Base-by-base conservation (phyloP, 495 filamentous ascomycete species). In the Penicillium herquei region DNA sequence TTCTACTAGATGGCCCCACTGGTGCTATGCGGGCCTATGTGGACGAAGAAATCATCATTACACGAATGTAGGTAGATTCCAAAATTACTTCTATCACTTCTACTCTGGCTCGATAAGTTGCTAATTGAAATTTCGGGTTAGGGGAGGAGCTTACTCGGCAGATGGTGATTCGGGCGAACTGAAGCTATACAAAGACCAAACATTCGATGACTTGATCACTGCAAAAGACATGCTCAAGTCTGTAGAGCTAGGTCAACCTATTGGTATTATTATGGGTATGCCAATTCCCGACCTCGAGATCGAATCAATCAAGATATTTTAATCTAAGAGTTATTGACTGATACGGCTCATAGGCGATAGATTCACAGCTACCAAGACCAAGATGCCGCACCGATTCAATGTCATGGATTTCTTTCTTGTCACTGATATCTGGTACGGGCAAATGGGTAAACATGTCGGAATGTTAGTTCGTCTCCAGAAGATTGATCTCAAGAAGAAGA, bases 341-440 rank as follows among this genome's bases (percentile, higher is more conserved):
- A 26, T 26, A 26, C 21, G 1, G 21, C 21, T 26, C 21, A 26
- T 26, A 26, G 21, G 21, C 21, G 21, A 26, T 26, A 26, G 21
- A 26, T 4, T 26, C 4, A 2, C 61, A 0, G 62, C 78, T 4
- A 76, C 81, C 18, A 77, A 77, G 0, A 77, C 79, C 9, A 70
- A 76, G 16, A 67, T 88, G 4, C 83, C 84, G 0, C 78, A 89
- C 62, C 74, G 78, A 0, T 95, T 87, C 58, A 84, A 81, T 49
- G 84, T 94, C 1, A 78, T 92, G 41, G 89, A 70, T 13, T 87
- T 76, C 63, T 94, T 92, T 64, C 81, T 85, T 32, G 70, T 90
- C 18, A 89, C 86, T 0, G 71, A 87, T 32, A 70, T 91, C 2
- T 96, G 91, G 91, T 71, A 65, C n/a, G 90, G 95, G 59, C 80